Percentiles rank a stretch among this genome's conserved stretches.
phyloP scores from a whole-genome alignment of 192 early-diverging fungal species.

The Coemansia sp. region DNA sequence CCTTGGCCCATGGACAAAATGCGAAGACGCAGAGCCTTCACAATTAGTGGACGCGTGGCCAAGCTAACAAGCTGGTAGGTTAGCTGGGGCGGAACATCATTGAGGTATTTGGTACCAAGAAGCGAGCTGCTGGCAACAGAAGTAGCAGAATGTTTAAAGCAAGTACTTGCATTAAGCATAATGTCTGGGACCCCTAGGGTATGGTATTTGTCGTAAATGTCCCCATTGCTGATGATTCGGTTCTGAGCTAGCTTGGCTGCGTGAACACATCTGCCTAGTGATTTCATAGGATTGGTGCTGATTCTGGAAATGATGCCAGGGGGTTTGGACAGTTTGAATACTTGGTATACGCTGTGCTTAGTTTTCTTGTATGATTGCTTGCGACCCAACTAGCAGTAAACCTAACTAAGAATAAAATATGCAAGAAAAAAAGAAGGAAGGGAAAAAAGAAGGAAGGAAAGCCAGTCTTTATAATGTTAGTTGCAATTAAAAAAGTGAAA shows the following conservation, averaged over 20 bases:
- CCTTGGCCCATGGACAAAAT: conserved; percentile 17
- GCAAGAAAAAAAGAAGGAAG: too few species aligned
- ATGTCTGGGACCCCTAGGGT: neutral
- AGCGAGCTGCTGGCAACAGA: neutral
- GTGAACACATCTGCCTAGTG: neutral
- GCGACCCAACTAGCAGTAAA: too few species aligned
- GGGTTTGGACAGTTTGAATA: too few species aligned
- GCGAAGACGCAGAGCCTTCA: conserved; percentile 10
- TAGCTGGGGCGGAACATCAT: conserved; percentile 1
- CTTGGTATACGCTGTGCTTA: too few species aligned
- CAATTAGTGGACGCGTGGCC: conserved; percentile 17
- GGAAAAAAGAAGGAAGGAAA: too few species aligned
- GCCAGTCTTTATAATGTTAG: too few species aligned
- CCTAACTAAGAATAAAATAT: too few species aligned
- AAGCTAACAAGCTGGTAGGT: conserved; percentile 10
- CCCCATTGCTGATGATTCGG: neutral
- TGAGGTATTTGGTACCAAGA: neutral
- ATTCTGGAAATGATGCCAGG: neutral
- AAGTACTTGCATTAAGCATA: neutral
- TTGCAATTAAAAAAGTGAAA: too few species aligned
- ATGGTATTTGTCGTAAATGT: neutral
- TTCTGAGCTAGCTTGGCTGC: neutral
- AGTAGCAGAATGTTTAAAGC: neutral
- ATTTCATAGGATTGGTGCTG: neutral
- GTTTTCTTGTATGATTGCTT: too few species aligned